Percentiles rank a stretch among this genome's conserved stretches.
Conservation (phyloP, 2,329 filamentous ascomycete species). For the Diaporthe citrichinensis region DNA sequence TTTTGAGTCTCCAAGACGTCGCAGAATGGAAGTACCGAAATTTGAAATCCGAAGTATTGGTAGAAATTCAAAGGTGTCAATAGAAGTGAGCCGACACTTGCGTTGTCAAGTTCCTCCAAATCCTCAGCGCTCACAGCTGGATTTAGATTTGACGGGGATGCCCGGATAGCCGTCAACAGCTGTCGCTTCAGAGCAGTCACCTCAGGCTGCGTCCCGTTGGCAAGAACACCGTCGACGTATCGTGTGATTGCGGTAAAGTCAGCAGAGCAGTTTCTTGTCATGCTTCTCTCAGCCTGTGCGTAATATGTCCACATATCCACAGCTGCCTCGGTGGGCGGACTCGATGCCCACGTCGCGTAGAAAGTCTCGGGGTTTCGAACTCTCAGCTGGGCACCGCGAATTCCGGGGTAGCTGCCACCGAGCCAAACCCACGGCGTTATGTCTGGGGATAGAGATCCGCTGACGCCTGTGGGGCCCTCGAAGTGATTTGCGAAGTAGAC, state of each 20-base stretch:
- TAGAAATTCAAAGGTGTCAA: constrained; percentile 34
- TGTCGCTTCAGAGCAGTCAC: constrained; percentile 28
- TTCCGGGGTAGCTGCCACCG: constrained; percentile 66
- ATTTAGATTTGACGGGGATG: constrained; percentile 6
- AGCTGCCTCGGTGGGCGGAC: constrained; percentile 63
- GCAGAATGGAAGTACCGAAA: constrained; percentile 34
- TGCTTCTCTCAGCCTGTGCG: constrained; percentile 60
- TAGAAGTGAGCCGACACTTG: constrained; percentile 6
- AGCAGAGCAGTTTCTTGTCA: constrained; percentile 49
- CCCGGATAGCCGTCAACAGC: constrained; percentile 21
- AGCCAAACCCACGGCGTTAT: constrained; percentile 66
- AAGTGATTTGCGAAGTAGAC: constrained; percentile 48
- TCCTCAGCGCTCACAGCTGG: not conserved
- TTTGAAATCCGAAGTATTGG: constrained; percentile 28
- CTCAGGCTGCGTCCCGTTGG: constrained; percentile 10
- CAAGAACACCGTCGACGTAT: constrained; percentile 36
- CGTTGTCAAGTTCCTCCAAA: constrained; percentile 21
- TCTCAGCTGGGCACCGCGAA: constrained; percentile 63
- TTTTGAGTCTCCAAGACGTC: constrained; percentile 38
- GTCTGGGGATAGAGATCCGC: constrained; percentile 50
- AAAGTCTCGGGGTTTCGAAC: constrained; percentile 62
- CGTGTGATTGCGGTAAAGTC: constrained; percentile 37
- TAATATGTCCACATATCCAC: constrained; percentile 65
- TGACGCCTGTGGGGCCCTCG: constrained; percentile 46
- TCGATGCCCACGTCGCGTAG: constrained; percentile 65